Percentiles rank a stretch among this genome's conserved stretches.
Conservation (phyloP, 352 stramenopile species). For the Pythium folliculosum region DNA sequence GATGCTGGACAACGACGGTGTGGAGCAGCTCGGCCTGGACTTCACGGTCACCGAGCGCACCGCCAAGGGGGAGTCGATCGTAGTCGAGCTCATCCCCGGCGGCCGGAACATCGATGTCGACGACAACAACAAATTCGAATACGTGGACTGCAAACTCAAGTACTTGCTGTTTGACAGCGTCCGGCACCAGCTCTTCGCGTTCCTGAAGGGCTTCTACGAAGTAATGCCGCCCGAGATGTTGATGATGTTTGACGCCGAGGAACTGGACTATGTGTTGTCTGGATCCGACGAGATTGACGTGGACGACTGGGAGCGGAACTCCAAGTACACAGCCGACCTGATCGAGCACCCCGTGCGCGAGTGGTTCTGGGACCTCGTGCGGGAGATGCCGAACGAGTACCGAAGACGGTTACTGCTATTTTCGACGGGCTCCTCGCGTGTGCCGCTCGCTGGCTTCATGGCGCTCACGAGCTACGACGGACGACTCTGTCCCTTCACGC, state of each 20-base stretch:
- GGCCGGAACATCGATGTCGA: constrained; percentile 82
- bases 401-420: constrained; percentile 36
- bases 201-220: constrained; percentile 92
- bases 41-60: constrained; percentile 53
- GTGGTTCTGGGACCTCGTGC: constrained; percentile 47
- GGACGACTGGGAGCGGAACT: constrained; percentile 74
- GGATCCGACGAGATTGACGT: constrained; percentile 89
- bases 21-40: constrained; percentile 57
- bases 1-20: constrained; percentile 58
- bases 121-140: constrained; percentile 93
- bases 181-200: constrained; percentile 54
- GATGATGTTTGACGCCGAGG: constrained; percentile 93
- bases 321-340: constrained; percentile 42
- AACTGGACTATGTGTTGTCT: constrained; percentile 92
- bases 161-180: constrained; percentile 89
- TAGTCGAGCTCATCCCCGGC: constrained; percentile 57
- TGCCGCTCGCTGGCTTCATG: constrained; percentile 32
- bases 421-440: constrained; percentile 36
- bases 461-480: constrained; percentile 32
- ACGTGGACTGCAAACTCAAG: constrained; percentile 89
- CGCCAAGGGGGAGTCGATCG: constrained; percentile 18
- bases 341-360: neutral
- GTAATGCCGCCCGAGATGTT: constrained; percentile 88
- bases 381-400: constrained; percentile 32
- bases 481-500: constrained; percentile 27